Base-by-base conservation (phyloP, 208 protist species). In the Leptomonas pyrrhocoris region DNA sequence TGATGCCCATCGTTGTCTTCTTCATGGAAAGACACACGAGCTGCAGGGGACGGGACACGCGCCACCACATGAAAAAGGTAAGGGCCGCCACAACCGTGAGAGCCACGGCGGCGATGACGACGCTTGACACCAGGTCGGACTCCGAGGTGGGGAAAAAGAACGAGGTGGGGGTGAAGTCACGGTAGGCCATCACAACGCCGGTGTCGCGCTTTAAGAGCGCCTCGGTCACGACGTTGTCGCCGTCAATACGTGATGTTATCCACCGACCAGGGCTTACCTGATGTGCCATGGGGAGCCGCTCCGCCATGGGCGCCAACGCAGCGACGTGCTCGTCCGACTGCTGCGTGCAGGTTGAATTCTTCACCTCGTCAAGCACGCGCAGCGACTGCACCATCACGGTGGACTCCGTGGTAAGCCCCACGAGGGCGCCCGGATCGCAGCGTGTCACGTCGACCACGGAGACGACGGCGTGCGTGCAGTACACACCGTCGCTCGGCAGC, bases 11-110 rank as follows among this genome's bases (percentile, higher is more conserved):
- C 21, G 77, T 62, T 6, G 76, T 68, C 1, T 36, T 48, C 28
- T 61, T 43, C 71, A 88, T 77, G 34, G 79, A 69, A 2, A 38
- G 60, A 60, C 75, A 81, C 19, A 88, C 79, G 40, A 45, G 63
- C 8, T 70, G 65, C 42, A 88, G 51, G 0, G 83, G 79, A 2
- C 78, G n/a, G 2, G 55, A 30, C 11, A 82, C 73, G 23, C 40
- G 19, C 13, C 63, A 36, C 72, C 73, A 79, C 58, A 80, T 64
- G 8, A 83, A 28, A 12, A 54, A 56, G 16, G 66, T 70, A 13
- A 73, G 31, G 15, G 65, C 28, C 11, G 80, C 0, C 23, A 79
- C 71, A 0, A 77, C 1, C 5, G 68, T 58, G 5, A 74, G 18
- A 13, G 85, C 54, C 8, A 49, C 38, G n/a, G 53, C 25, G n/a